Conservation (phyloP, 805 yeast genomes). For the Saccharomycopsis babjevae region DNA sequence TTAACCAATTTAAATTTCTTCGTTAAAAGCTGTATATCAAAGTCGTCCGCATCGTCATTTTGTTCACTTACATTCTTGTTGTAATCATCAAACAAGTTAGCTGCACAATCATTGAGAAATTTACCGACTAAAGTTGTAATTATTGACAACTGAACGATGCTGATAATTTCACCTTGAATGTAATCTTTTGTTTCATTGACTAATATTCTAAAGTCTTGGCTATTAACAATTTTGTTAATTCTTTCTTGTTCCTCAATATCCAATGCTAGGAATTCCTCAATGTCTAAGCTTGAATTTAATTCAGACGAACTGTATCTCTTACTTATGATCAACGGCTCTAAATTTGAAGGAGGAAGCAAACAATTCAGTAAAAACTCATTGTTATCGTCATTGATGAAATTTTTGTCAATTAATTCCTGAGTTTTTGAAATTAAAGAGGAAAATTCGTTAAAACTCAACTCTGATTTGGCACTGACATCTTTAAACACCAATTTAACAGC, state of each 20-base stretch:
- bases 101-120: slow-evolving; percentile 27
- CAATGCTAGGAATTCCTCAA: slow-evolving; percentile 2
- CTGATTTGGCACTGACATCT: slow-evolving; percentile 61
- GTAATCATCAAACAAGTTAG: slow-evolving; percentile 11
- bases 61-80: slow-evolving; percentile 9
- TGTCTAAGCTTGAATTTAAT: slow-evolving; percentile 29
- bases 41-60: slow-evolving; percentile 7
- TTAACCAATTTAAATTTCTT: slow-evolving; percentile 50
- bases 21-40: slow-evolving; percentile 24
- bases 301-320: slow-evolving; percentile 28
- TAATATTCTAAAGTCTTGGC: slow-evolving; percentile 27
- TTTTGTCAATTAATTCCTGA: slow-evolving; percentile 28
- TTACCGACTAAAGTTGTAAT: slow-evolving; percentile 29
- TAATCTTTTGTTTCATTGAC: slow-evolving; percentile 38
- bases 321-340: slow-evolving; percentile 31
- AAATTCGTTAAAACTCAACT: slow-evolving; percentile 54
- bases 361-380: slow-evolving; percentile 28
- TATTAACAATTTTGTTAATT: slow-evolving; percentile 18
- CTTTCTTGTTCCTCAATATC: slow-evolving; percentile 4
- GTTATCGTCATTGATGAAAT: slow-evolving; percentile 26
- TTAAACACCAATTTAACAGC: slow-evolving; percentile 53
- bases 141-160: slow-evolving; percentile 27
- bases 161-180: slow-evolving; percentile 26
- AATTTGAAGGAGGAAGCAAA: slow-evolving; percentile 25
- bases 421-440: slow-evolving; percentile 33